These are phyloP conservation scores for Dioscorea dumetorum DNA, from an alignment of 106 monocot species.

Conservation along the genomic window DNA sequence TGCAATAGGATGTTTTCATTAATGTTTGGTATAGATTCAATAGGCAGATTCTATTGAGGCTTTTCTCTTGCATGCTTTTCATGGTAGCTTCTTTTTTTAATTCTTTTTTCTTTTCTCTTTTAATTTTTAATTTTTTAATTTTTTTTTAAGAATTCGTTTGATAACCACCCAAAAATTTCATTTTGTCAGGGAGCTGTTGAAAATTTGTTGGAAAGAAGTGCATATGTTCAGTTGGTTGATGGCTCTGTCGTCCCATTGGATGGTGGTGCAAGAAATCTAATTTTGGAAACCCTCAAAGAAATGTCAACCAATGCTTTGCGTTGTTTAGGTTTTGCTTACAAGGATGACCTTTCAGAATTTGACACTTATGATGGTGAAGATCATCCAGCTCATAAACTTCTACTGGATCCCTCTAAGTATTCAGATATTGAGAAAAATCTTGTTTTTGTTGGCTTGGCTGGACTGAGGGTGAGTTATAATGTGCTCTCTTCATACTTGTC, in stretches of 20 bases:
- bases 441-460: constrained; percentile 74
- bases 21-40: no score
- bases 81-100: no score
- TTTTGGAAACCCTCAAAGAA: constrained; percentile 51
- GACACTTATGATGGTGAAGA: constrained; percentile 73
- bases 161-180: not conserved
- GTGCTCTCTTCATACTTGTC: not conserved
- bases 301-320: constrained; percentile 73
- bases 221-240: constrained; percentile 58
- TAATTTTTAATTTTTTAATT: no score
- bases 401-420: constrained; percentile 76
- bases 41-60: no score
- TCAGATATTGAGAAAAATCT: constrained; percentile 72
- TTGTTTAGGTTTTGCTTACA: constrained; percentile 86
- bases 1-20: no score
- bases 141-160: no score
- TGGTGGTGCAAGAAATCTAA: constrained; percentile 29
- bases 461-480: constrained; percentile 45
- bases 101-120: no score
- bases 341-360: constrained; percentile 66
- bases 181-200: constrained; percentile 78
- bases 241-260: constrained; percentile 60
- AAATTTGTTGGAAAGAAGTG: constrained; percentile 70
- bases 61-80: no score
- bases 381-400: constrained; percentile 72